Base-by-base conservation (phyloP, 331 rosid species). In the Telfairia occidentalis region DNA sequence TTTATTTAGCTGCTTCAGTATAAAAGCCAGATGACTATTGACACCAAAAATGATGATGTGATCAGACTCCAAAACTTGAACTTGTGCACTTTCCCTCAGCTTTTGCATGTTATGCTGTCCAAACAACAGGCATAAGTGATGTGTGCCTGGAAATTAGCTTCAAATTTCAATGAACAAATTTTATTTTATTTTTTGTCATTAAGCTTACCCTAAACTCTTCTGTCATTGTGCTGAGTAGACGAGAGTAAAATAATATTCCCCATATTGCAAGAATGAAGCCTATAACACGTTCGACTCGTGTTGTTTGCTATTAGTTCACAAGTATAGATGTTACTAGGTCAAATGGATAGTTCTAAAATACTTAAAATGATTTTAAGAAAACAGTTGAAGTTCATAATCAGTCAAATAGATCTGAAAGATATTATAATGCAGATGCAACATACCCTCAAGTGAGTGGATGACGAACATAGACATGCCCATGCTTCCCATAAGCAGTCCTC, bases 401-500 rank as follows among this genome's bases (percentile, higher is more conserved):
- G 64, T 7, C 1, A 77, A 75, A 46, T 23, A 61, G 72, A 65
- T 35, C 76, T 40, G 11, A 76, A 76, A 24, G 38, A 38, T 43
- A 65, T 61, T 26, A 78, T 78, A 30, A 85, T 65, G 77, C 55
- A 74, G 61, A 37, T 46, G 21, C 28, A 76, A 66, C 86, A 76
- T 84, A 95, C 99, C 77, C 43, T 89, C 83, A 95, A 78, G 87
- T 95, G 97, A 75, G 97, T 90, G 53, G 99, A 92, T n/a, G 99
- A 89, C 30, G 96, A 87, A 79, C 89, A 83, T 16, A 95, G 90
- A 71, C 99, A 95, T 71, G 97, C 99, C 99, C 99, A 95, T 29
- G 99, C 99, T 83, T 90, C 99, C 99, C 99, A 95, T 49, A 89
- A 77, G 89, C 97, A 92, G 80, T 95, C 97, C 85, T 92, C 99